Base-by-base conservation (phyloP, 1,284 basidiomycete species). In the Hortiboletus rubellus region DNA sequence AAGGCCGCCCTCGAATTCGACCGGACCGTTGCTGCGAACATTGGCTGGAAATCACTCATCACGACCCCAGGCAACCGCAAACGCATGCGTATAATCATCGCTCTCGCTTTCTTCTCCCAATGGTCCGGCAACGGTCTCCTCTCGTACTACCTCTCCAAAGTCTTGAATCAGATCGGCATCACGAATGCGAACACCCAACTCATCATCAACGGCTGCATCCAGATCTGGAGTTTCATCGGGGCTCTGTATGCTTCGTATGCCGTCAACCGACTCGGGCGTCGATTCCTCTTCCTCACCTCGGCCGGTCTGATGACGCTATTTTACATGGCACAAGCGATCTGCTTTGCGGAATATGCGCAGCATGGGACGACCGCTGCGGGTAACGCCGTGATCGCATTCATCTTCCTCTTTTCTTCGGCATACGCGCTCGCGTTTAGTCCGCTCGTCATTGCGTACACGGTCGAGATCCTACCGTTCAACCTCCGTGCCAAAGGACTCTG, bases 401-500 rank as follows among this genome's bases (percentile, higher is more conserved):
- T 92, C 67, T 91, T 89, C 78, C 68, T 91, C 46, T 89, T 83
- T 76, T 89, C 86, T 65, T 83, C 82, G 3, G 73, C 79, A 43
- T 90, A 89, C 65, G 86, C 87, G 71, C 75, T 89, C 48, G 86
- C 88, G 5, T 90, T 88, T 72, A 83, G 83, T 3, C 89, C 89
- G 5, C 82, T 92, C 55, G 85, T 88, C 59, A 84, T 89, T 42
- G 79, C 83, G 0, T 91, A 91, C 74, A 86, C 87, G 27, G 80
- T 90, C 49, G 89, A 91, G 71, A 91, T 91, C 72, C 70, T 91
- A 22, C 89, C 89, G 5, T 89, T 79, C 76, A 72, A 76, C 34
- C 77, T 92, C 52, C 88, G 90, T 65, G 87, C 91, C 51, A 91
- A 91, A 76, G 90, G 89, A 52, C 83, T 92, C 75, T 88, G 82